Evolutionary conservation across 2,329 filamentous ascomycete species (phyloP).

Genomic region (Cladobotryum protrusum): DNA sequence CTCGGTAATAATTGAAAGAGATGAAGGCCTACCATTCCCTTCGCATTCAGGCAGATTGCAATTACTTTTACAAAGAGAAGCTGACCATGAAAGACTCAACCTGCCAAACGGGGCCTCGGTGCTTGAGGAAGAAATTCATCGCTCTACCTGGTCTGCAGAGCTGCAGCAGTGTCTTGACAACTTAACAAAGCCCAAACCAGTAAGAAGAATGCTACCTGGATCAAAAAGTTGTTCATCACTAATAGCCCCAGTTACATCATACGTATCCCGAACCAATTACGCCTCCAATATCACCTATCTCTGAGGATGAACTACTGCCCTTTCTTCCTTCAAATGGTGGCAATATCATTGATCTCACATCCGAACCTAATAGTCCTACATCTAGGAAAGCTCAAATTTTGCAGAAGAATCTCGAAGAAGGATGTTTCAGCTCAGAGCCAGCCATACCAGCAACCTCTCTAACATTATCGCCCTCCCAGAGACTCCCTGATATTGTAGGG

Average conservation of each 20-base stretch:
- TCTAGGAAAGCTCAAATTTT: slow-evolving; percentile 3
- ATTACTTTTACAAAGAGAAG: slow-evolving; percentile 19
- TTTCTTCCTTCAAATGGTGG: slow-evolving; percentile 18
- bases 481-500: neutral
- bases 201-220: neutral
- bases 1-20: slow-evolving; percentile 16
- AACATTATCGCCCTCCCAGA: slow-evolving; percentile 13
- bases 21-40: slow-evolving; percentile 24
- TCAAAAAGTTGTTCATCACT: neutral
- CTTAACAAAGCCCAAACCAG: neutral
- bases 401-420: slow-evolving; percentile 8
- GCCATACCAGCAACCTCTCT: slow-evolving; percentile 9
- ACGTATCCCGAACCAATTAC: slow-evolving; percentile 17
- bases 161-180: neutral
- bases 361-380: slow-evolving; percentile 25
- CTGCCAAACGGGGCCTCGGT: neutral
- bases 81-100: slow-evolving; percentile 18
- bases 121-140: neutral
- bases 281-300: slow-evolving; percentile 23
- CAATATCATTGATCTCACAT: slow-evolving; percentile 23
- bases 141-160: neutral
- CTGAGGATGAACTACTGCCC: slow-evolving; percentile 11
- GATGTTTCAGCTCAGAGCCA: slow-evolving; percentile 17
- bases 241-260: neutral
- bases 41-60: slow-evolving; percentile 16